Base-by-base conservation (phyloP, 2,329 filamentous ascomycete species). In the Diaporthe nobilis region DNA sequence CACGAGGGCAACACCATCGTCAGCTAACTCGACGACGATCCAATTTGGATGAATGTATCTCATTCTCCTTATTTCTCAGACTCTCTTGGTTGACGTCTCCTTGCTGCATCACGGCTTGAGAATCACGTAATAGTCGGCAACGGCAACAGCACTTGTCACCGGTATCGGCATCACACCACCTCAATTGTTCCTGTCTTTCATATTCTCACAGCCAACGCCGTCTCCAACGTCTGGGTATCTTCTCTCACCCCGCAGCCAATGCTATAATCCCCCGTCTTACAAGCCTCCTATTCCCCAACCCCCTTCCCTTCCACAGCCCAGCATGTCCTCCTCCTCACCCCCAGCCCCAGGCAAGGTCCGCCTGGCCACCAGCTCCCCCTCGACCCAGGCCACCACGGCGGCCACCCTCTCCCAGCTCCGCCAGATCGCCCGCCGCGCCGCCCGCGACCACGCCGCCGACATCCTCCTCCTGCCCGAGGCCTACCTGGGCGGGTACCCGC, bases 401-500 rank as follows among this genome's bases (percentile, higher is more conserved):
- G 86, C 89, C 47, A 97, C 95, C 1, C 89, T 98, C 73, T 81
- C 84, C 9, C 90, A 92, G 49, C 90, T 98, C 70, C 88, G 92
- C 80, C 79, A 83, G 15, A 91, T 94, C 20, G 92, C 94, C 47
- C 85, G 85, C 34, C 85, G 88, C 49, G 95, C 95, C n/a, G 90
- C 92, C 4, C 13, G 25, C 17, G 79, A 82, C 1, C 81, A 85
- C 74, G 79, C 81, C 4, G 85, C 90, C 53, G 88, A 97, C 82
- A 88, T 98, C 68, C 88, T 98, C 39, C 91, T 98, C 71, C 96
- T 98, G 77, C 96, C 96, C 0, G 96, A 98, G 86, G 96, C 96
- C 31, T 98, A 95, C 82, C 89, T 98, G 2, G 96, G 96, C 63
- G 96, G 96, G 1, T 98, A 98, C 82, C 96, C 96, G 25, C 93